Base-by-base conservation (phyloP, 2,329 filamentous ascomycete species). In the Stagonosporopsis cucurbitacearum region DNA sequence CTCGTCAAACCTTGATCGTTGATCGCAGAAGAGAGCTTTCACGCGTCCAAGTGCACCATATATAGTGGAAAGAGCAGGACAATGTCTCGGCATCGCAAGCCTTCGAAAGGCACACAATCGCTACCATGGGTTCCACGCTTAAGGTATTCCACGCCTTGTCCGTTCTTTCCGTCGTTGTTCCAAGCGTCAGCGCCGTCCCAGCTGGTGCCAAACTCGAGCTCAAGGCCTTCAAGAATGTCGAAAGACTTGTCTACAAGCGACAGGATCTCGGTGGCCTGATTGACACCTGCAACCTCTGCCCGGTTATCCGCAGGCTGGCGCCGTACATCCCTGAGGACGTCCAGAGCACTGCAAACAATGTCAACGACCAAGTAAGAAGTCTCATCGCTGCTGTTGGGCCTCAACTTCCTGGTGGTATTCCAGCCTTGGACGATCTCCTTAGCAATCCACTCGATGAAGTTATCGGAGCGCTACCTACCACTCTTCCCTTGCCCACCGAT, bases 261-360 rank as follows among this genome's bases (percentile, higher is more conserved):
- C 60, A 58, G 35, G 43, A 40, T 20, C 6, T 49, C 22, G 36
- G 42, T 8, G 54, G 55, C 28, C 26, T 60, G 0, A 5, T 54
- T 23, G 46, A 58, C n/a, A 58, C 55, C 4, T 63, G 60, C 28
- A 37, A 51, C n/a, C 35, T 58, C 32, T 63, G 60, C 43, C 60
- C 57, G 1, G 57, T 52, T 7, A 48, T 63, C n/a, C 49, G 54
- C n/a, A 53, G 52, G 25, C 25, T 63, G 12, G 47, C 37, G 13
- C 32, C n/a, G 13, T 50, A 41, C 17, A 17, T 60, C 8, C 57
- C 60, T 17, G 9, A 26, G 7, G 55, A 55, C n/a, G 36, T 63
- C 26, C 51, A 63, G 36, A 41, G 48, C 17, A 36, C 48, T 17
- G 60, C 60, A 2, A 39, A 63, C 22, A 33, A 44, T 17, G 25